Evolutionary conservation across 2,329 filamentous ascomycete species (phyloP).

Genomic region (Venturia pyrina): DNA sequence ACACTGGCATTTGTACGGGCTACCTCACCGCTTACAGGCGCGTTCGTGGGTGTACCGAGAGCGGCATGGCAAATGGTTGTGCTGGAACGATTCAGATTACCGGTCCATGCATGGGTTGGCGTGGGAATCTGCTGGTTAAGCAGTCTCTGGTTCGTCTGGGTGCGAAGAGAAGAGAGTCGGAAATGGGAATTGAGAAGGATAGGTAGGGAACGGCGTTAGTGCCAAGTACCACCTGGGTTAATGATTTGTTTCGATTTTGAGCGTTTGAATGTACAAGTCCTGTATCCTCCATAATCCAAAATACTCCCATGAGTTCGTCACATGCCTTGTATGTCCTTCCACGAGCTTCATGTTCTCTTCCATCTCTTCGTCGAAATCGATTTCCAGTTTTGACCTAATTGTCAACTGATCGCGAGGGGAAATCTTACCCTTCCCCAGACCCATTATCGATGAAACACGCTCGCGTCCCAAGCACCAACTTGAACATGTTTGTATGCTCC

Average conservation of each 20-base stretch:
- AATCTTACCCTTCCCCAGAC: too few relatives aligned
- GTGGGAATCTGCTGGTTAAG: conserved; percentile 40
- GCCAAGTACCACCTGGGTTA: too few relatives aligned
- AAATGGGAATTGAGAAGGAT: conserved; percentile 22
- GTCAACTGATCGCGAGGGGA: not conserved
- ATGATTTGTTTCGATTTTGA: not conserved
- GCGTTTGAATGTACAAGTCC: not conserved
- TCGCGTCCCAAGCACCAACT: too few relatives aligned
- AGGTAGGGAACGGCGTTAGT: not conserved
- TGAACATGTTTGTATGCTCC: too few relatives aligned
- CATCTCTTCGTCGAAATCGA: not conserved
- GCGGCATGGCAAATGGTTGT: conserved; percentile 40
- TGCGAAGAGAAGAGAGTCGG: conserved; percentile 31
- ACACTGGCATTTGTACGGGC: conserved; percentile 39
- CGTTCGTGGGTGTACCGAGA: conserved; percentile 40
- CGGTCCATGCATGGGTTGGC: conserved; percentile 42
- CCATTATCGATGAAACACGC: too few relatives aligned
- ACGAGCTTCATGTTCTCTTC: too few relatives aligned
- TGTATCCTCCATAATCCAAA: too few relatives aligned
- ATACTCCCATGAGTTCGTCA: too few relatives aligned
- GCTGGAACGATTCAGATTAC: conserved; percentile 38
- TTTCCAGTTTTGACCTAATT: not conserved
- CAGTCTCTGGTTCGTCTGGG: conserved; percentile 39
- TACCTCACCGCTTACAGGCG: conserved; percentile 40
- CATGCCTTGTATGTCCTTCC: too few relatives aligned